Conservation (phyloP, 2,329 filamentous ascomycete species). For the Diaporthe longicolla region DNA sequence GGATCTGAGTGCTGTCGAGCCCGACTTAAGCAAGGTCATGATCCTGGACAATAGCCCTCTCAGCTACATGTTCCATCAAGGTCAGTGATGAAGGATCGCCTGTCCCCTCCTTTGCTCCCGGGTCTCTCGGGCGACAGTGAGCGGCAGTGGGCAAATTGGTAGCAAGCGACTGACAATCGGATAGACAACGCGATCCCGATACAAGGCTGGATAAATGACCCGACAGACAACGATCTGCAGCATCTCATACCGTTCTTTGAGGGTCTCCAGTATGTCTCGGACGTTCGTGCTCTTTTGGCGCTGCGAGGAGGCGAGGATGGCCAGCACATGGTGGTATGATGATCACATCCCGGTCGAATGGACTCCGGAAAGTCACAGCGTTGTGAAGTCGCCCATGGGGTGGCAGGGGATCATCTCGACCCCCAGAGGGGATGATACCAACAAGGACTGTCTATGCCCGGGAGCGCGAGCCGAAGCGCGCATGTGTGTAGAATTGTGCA, state of each 20-base stretch:
- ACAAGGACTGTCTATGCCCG: constrained; percentile 2
- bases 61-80: constrained; percentile 99
- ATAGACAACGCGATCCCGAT: constrained; percentile 98
- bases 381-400: not conserved
- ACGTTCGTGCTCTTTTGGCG: constrained; percentile 91
- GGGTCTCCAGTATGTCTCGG: constrained; percentile 95
- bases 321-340: constrained; percentile 65
- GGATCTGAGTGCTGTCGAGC: constrained; percentile 94
- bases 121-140: not conserved
- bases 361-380: constrained; percentile 9
- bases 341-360: constrained; percentile 6
- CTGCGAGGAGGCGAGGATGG: constrained; percentile 88
- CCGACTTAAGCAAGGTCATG: constrained; percentile 97
- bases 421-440: not conserved
- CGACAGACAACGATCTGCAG: constrained; percentile 94
- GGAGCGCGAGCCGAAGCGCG: not conserved
- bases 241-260: constrained; percentile 94
- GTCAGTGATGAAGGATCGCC: constrained; percentile 62
- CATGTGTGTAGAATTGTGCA: constrained; percentile 18
- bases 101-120: not conserved
- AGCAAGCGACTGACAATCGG: constrained; percentile 42
- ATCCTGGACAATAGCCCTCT: constrained; percentile 98
- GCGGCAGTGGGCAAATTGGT: not conserved
- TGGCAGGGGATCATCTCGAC: constrained; percentile 18
- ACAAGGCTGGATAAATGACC: constrained; percentile 99